Conservation (phyloP, 768 basidiomycete genomes). For the Gyrodon lividus region DNA sequence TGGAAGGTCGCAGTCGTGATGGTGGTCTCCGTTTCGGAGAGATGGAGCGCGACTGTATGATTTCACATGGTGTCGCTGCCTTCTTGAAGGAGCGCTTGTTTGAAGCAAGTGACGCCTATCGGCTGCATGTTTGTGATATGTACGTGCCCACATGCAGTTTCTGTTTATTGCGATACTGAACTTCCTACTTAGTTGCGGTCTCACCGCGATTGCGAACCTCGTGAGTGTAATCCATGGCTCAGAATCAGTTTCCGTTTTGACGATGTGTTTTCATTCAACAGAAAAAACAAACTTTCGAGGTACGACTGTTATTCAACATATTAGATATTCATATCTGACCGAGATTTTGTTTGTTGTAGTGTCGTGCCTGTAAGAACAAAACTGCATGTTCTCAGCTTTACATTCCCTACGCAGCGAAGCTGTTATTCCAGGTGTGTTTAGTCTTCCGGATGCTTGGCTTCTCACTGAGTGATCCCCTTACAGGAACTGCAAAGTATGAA, state of each 20-base stretch:
- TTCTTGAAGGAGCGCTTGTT: conserved; percentile 98
- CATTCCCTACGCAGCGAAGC: conserved; percentile 95
- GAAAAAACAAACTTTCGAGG: conserved; percentile 99
- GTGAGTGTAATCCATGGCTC: conserved; percentile 43
- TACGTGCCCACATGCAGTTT: conserved; percentile 40
- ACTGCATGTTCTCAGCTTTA: conserved; percentile 89
- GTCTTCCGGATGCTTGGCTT: neutral
- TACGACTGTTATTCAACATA: conserved; percentile 24
- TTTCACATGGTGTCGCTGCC: conserved; percentile 96
- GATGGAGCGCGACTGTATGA: conserved; percentile 99
- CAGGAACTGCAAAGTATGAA: conserved; percentile 96
- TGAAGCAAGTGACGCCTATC: conserved; percentile 90
- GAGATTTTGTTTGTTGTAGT: conserved; percentile 37
- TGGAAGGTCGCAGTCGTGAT: conserved; percentile 97
- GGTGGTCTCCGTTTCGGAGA: conserved; percentile 99
- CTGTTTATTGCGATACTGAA: conserved; percentile 7
- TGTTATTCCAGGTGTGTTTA: conserved; percentile 82
- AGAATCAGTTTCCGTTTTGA: conserved; percentile 6
- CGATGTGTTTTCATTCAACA: conserved; percentile 23
- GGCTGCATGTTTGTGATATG: conserved; percentile 96
- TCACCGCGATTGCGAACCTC: conserved; percentile 96
- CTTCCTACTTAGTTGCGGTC: conserved; percentile 64
- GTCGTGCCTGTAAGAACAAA: conserved; percentile 96
- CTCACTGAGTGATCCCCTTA: neutral
- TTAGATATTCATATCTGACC: conserved; percentile 2